Evolutionary conservation across 1,284 basidiomycete genomes (phyloP).

Genomic region (Chalciporus sp.): DNA sequence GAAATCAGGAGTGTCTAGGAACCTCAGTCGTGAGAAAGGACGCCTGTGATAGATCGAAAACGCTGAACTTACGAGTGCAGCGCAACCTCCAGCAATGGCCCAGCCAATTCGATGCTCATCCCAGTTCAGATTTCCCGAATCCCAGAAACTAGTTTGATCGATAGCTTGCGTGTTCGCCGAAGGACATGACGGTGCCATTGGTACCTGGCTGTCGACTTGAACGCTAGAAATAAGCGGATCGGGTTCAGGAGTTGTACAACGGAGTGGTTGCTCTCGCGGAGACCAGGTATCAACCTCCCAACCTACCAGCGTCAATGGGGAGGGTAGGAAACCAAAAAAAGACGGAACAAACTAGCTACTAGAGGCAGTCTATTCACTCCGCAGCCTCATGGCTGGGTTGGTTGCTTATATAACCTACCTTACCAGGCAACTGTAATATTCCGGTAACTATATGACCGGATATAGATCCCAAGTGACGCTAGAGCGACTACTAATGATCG

Average conservation of each 20-base stretch:
- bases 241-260: conserved; percentile 10
- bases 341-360: not conserved
- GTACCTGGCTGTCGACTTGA: not conserved
- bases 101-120: conserved; percentile 72
- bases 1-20: conserved; percentile 64
- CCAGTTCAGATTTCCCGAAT: conserved; percentile 51
- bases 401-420: conserved; percentile 13
- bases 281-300: conserved; percentile 6
- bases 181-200: conserved; percentile 44
- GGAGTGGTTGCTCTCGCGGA: conserved; percentile 3
- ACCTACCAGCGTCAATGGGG: conserved; percentile 4
- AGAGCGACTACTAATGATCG: too few species aligned
- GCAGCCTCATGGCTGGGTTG: not conserved
- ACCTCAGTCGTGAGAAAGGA: conserved; percentile 1
- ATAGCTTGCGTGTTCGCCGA: conserved; percentile 50
- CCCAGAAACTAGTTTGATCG: conserved; percentile 69
- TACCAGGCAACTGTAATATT: not conserved
- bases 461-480: too few species aligned
- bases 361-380: not conserved
- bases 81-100: conserved; percentile 69
- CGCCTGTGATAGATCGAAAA: not conserved
- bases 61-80: conserved; percentile 52
- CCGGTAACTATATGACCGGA: too few species aligned
- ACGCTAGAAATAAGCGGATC: not conserved
- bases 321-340: conserved; percentile 2